Evolutionary conservation across 495 filamentous ascomycete genomes (phyloP), one percentile per base, ranked within the genome.

Genomic region (Neurospora terricola): DNA sequence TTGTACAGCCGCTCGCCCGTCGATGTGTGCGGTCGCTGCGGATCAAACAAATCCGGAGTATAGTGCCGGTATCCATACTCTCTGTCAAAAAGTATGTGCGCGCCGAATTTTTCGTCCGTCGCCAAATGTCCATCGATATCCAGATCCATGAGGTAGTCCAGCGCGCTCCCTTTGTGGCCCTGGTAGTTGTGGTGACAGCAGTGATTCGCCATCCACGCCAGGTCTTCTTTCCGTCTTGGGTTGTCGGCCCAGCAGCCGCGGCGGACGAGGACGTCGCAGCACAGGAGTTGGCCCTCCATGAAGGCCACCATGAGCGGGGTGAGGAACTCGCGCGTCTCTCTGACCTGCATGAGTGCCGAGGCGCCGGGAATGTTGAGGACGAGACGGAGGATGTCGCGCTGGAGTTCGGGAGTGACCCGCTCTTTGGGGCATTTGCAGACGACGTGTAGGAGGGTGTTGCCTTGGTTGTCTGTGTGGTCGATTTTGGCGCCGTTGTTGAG

Each of bases 241-340:
- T 42, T 59, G 7, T 27, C 66, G 14, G 48, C 69, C 10, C 72
- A 45, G 38, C 71, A 77, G 27, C 79, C 79, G 9, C 59, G 72
- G 21, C 76, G 73, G 5, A 82, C 69, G 2, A 83, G 69, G 2
- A 78, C 36, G 34, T 80, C 74, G 66, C 77, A 78, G 11, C 79
- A 70, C 11, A 72, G 48, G 14, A 75, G 38, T 54, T 78, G 77
- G 18, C 34, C 42, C 7, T 69, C 68, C 8, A 38, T 11, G 40
- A 78, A 72, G 1, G 77, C 76, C 7, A 73, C 59, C 30, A 38
- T 30, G 11, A 78, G 69, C 4, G 80, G 72, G n/a, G 74, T 59
- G 36, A 75, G 54, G 39, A 5, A 30, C 27, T 62, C 38, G 14
- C 39, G 43, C 21, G 69, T 43, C 23, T 77, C 71, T 27, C 72